phyloP scores from a whole-genome alignment of 768 basidiomycete species.

The Amylocystis lapponica region DNA sequence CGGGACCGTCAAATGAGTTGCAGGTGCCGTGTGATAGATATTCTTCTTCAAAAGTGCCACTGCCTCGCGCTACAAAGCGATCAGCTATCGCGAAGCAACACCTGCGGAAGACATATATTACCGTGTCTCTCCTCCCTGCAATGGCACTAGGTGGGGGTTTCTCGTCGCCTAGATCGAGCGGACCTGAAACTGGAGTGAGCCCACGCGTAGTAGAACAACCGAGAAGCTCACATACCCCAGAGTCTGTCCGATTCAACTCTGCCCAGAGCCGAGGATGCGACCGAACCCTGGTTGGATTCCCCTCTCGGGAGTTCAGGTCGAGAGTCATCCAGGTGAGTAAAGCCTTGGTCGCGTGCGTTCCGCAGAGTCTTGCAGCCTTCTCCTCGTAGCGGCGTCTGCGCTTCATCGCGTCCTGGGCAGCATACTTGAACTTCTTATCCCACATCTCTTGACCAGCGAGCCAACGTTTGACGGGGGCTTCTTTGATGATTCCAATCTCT shows the following conservation, averaged over 20 bases:
- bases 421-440: conserved; percentile 46
- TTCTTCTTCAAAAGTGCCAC: conserved; percentile 50
- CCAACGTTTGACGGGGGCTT: conserved; percentile 66
- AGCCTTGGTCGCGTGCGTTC: conserved; percentile 42
- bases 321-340: conserved; percentile 22
- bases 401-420: conserved; percentile 37
- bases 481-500: conserved; percentile 70
- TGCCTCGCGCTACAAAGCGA: conserved; percentile 41
- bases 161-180: conserved; percentile 59
- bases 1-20: conserved; percentile 47
- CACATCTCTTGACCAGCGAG: conserved; percentile 52
- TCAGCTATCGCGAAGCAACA: neutral
- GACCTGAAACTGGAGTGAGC: conserved; percentile 43
- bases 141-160: conserved; percentile 68
- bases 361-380: conserved; percentile 40
- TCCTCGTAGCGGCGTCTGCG: conserved; percentile 38
- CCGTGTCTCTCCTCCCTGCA: conserved; percentile 64
- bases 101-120: conserved; percentile 23
- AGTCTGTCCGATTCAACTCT: conserved; percentile 16
- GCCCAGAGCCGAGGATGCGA: conserved; percentile 11
- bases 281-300: conserved; percentile 1
- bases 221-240: conserved; percentile 23
- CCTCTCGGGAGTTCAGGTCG: conserved; percentile 3
- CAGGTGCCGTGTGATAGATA: conserved; percentile 50
- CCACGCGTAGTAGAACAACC: too few relatives aligned